Percentiles rank a stretch among this genome's conserved stretches.
Evolutionary conservation across 164 flowering plant species (phyloP).

Genomic region (Platanus orientalis): DNA sequence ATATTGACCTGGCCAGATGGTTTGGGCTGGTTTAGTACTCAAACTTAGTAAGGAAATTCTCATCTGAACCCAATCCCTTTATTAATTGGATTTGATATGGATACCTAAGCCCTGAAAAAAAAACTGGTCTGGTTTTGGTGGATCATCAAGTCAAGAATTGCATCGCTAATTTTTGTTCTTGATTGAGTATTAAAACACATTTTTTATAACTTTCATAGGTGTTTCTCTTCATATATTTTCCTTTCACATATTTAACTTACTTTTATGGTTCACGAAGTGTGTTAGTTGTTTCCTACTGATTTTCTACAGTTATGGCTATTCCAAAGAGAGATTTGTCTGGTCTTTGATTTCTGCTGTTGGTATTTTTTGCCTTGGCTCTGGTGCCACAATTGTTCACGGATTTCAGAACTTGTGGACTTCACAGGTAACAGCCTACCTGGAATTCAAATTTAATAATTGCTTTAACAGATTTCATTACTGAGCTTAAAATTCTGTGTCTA

Average conservation of each 20-base stretch:
- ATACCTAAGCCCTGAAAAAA: too few relatives aligned
- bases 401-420: slow-evolving; percentile 87
- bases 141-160: too few relatives aligned
- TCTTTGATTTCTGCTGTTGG: slow-evolving; percentile 99
- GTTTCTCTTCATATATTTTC: too few relatives aligned
- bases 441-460: not conserved
- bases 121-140: too few relatives aligned
- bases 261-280: not conserved
- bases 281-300: not conserved
- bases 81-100: too few relatives aligned
- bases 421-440: slow-evolving; percentile 38
- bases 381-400: slow-evolving; percentile 96
- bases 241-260: not conserved
- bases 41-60: too few relatives aligned
- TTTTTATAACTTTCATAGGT: too few relatives aligned
- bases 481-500: not conserved
- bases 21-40: too few relatives aligned
- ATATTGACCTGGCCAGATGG: too few relatives aligned
- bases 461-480: not conserved
- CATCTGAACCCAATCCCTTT: too few relatives aligned
- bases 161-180: too few relatives aligned
- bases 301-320: slow-evolving; percentile 85
- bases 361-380: slow-evolving; percentile 97
- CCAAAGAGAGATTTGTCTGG: slow-evolving; percentile 99
- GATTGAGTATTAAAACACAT: too few relatives aligned